Evolutionary conservation across 345 rosid species (phyloP).

Genomic region (Melaleuca alternifolia): DNA sequence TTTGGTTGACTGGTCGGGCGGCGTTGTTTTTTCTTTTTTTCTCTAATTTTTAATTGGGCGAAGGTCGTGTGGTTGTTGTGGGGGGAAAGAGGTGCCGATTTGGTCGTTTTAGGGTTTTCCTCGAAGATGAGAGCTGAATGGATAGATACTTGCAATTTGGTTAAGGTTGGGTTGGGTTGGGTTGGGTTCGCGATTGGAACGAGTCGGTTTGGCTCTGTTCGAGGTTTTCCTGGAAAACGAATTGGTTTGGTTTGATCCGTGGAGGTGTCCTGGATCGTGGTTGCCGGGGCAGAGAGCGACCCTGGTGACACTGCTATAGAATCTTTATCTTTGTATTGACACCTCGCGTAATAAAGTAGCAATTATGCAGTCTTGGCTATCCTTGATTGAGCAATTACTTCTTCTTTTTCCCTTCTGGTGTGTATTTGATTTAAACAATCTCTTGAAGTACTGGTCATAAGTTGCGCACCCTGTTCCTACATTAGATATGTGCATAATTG

Average conservation of each 20-base stretch:
- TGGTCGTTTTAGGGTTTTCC: neutral
- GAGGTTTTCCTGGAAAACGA: neutral
- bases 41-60: neutral
- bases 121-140: neutral
- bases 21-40: neutral
- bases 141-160: neutral
- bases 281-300: neutral
- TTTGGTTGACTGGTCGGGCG: neutral
- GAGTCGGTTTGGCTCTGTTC: neutral
- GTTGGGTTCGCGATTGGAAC: neutral
- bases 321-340: neutral
- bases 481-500: neutral
- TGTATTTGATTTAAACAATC: neutral
- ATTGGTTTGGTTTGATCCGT: neutral
- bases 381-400: neutral
- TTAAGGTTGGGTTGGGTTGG: neutral
- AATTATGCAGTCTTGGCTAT: neutral
- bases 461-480: neutral
- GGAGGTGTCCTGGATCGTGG: neutral
- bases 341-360: neutral
- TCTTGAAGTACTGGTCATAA: neutral
- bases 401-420: neutral
- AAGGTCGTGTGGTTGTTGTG: neutral
- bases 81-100: neutral
- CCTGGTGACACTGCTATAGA: neutral